Evolutionary conservation across 148 eudicot genomes (phyloP), one percentile per base, ranked within the genome.

Genomic region (Cornus controversa): DNA sequence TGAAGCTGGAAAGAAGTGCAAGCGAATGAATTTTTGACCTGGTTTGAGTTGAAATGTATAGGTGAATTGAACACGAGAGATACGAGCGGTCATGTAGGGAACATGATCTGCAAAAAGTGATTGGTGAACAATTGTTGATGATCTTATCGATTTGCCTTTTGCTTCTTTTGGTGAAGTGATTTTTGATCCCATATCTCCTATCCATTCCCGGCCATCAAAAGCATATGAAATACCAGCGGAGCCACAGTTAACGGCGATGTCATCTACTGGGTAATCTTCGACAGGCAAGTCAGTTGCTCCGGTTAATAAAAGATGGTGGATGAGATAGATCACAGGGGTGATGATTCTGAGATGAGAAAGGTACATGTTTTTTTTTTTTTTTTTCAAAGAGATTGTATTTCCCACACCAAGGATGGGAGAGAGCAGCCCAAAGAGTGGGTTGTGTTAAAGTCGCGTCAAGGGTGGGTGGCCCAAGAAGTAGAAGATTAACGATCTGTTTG

Each of bases 1-100:
- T 5, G 67, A 23, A 40, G 74, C 6, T 4, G 82, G 84, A 31
- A 71, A 22, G 69, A 85, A 85, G 29, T 82, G 80, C 9, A 84
- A 42, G 27, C 84, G 84, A 23, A 85, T 50, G 27, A 82, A 28
- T 64, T 85, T 85, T 18, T 66, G 80, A n/a, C 86, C 84, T 7
- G 84, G 40, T 8, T 4, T 64, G 60, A 78, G 75, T 8, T 16
- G 77, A 64, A 82, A 78, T 0, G 25, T 54, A 6, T 82, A 82
- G 27, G 76, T 24, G 75, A 82, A 82, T 24, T 40, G 63, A 8
- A 60, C 22, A 24, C 45, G 71, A 34, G 85, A 82, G 50, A 75
- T 24, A 47, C 79, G n/a, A 23, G 82, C 78, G 0, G 70, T 69
- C 31, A 6, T 24, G 73, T 82, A 65, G 29, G 82, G 82, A 54